Evolutionary conservation across 1,284 basidiomycete species (phyloP), one percentile per base, ranked within the genome.

Genomic region (Cutaneotrichosporon arboriforme): DNA sequence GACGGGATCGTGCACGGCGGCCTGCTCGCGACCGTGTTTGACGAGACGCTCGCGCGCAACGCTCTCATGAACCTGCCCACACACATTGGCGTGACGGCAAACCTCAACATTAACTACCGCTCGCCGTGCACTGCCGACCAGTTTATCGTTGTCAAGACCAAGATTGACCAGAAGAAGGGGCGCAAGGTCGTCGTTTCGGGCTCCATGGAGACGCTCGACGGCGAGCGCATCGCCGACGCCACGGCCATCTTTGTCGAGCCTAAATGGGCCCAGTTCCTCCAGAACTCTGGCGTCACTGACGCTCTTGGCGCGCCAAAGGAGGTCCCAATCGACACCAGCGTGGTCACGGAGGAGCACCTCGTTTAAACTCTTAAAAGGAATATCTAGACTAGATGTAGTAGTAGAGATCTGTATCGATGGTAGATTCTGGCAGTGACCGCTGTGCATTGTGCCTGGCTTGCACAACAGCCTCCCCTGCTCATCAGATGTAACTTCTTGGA

Each of bases 1-100:
- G 90, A 94, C 72, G 92, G 92, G 0, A 89, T 97, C 59, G 77
- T 97, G 2, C 94, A 97, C 69, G 94, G 94, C 0, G 94, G 94
- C 1, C 70, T 97, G 56, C 78, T 97, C 21, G 90, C 91, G 23
- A 97, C 91, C 1, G 76, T 97, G 4, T 76, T 94, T 53, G 93
- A 97, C 65, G 93, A 97, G 77, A 81, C 81, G 2, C 72, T 97
- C 38, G 92, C 84, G 0, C 77, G 93, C 55, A 86, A 84, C 58
- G 88, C 91, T 2, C 81, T 92, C 46, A 78, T 82, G 53, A 89
- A 90, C 67, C 75, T 97, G 0, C 90, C 91, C 0, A 85, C 87
- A 31, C 85, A 88, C 67, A 84, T 97, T 44, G 93, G 89, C n/a
- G 91, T 97, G 12, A 97, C 93, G 0, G 93, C 91, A 1, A 85